Base-by-base conservation (phyloP, 2,329 filamentous ascomycete species). In the Daldinia sp. region DNA sequence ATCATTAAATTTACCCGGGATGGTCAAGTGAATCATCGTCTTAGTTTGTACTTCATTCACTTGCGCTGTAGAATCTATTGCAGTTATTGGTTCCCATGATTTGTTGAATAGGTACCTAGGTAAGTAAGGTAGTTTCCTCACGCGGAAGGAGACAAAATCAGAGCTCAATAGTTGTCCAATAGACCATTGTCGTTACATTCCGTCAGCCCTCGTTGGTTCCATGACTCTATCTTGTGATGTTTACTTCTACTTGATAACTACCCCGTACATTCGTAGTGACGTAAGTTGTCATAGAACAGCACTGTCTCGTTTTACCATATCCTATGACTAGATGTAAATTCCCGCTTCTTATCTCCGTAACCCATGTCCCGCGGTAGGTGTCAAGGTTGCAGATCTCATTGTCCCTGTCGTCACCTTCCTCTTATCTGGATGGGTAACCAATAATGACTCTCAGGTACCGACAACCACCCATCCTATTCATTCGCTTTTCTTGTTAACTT, bases 371-470 rank as follows among this genome's bases (percentile, higher is more conserved):
- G 52, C 37, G 25, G 47, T 39, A 52, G 39, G 56, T 48, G 37
- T 49, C 15, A 54, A 27, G 27, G 48, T 55, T 51, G 54, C 50
- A 58, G 49, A 65, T 60, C 48, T 60, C 53, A 32, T 58, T 43
- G 19, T 25, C 43, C 49, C 45, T 41, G 47, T 32, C 15, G n/a
- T 27, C 43, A 43, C 53, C 15, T 63, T 27, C 47, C 3, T 27
- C 39, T 61, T 63, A 65, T 67, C 62, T 65, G 0, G 10, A 58
- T 25, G 6, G 32, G 47, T 29, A 13, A 50, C 65, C 58, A 67
- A 67, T 67, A 37, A 9, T 35, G 60, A 34, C 29, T n/a, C 11
- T 19, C 39, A n/a, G 10, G 13, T 21, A 15, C 57, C 37, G 3
- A 49, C 7, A 41, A 10, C 17, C 17, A 19, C 21, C 7, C 13